Evolutionary conservation across 768 basidiomycete species (phyloP).

Genomic region (Melanogaster broomeanus): DNA sequence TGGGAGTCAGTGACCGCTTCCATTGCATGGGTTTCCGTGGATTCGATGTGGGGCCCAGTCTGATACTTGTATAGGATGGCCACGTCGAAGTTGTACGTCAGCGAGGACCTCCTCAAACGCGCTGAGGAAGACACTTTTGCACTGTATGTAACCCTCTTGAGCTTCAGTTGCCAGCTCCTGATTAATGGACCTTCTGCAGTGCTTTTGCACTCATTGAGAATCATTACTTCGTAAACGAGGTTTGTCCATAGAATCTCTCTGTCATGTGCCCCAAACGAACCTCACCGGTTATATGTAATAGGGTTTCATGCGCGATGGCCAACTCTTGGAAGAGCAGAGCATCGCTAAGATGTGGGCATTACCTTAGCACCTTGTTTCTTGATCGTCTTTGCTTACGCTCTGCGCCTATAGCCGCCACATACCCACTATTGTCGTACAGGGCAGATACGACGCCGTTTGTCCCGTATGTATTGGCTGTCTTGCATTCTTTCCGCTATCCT

Average conservation of each 20-base stretch:
- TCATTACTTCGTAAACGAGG: slow-evolving; percentile 86
- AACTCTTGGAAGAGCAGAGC: slow-evolving; percentile 78
- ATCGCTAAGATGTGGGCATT: slow-evolving; percentile 81
- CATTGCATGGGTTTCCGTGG: neutral
- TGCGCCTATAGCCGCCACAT: slow-evolving; percentile 72
- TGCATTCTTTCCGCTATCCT: neutral
- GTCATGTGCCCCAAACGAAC: neutral
- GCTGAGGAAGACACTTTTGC: slow-evolving; percentile 77
- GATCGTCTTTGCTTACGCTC: slow-evolving; percentile 6
- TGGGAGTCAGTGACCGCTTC: slow-evolving; percentile 71
- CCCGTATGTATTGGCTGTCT: slow-evolving; percentile 50
- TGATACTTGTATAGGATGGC: slow-evolving; percentile 58
- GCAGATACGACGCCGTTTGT: slow-evolving; percentile 88
- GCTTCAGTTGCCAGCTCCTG: slow-evolving; percentile 3
- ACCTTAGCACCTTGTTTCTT: neutral
- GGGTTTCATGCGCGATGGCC: slow-evolving; percentile 89
- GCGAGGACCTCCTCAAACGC: slow-evolving; percentile 64
- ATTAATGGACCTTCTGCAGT: slow-evolving; percentile 37
- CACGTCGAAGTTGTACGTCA: slow-evolving; percentile 74
- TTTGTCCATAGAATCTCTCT: slow-evolving; percentile 29
- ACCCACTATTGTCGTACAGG: slow-evolving; percentile 80
- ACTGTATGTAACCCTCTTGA: slow-evolving; percentile 48
- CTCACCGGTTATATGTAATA: slow-evolving; percentile 28
- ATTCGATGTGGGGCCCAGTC: neutral
- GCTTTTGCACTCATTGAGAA: slow-evolving; percentile 90